Conservation (phyloP, 2,329 filamentous ascomycete species). For the Nemania diffusa region DNA sequence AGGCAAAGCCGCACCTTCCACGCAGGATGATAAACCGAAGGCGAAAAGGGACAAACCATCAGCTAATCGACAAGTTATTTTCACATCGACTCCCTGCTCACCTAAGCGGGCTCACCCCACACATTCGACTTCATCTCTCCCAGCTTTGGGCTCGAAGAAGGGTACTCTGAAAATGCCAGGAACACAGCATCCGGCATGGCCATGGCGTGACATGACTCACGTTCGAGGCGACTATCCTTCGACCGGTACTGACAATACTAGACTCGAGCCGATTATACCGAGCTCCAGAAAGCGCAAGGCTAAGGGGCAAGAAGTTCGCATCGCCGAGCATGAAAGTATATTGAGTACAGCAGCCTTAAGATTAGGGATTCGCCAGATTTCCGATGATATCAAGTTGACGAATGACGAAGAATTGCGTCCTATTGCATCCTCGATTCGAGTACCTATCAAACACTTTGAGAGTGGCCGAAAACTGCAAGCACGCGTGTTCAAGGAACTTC, state of each 20-base stretch:
- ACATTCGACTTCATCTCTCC: conserved; percentile 49
- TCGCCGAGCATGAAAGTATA: conserved; percentile 57
- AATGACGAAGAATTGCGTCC: conserved; percentile 56
- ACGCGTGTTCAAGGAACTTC: conserved; percentile 60
- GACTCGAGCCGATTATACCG: background rate
- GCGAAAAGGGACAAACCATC: conserved; percentile 43
- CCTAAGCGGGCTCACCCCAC: conserved; percentile 55
- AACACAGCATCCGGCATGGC: conserved; percentile 76
- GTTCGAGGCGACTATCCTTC: conserved; percentile 60
- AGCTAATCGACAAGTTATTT: conserved; percentile 54
- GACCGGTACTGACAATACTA: background rate
- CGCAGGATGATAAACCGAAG: conserved; percentile 39
- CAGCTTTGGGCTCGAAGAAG: conserved; percentile 58
- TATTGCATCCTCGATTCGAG: conserved; percentile 60
- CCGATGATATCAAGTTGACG: conserved; percentile 49
- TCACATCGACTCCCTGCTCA: conserved; percentile 65
- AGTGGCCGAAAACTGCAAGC: conserved; percentile 65
- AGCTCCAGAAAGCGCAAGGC: conserved; percentile 55
- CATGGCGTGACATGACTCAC: conserved; percentile 71
- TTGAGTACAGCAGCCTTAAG: conserved; percentile 51
- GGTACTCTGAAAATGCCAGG: conserved; percentile 70
- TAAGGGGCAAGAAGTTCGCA: conserved; percentile 59
- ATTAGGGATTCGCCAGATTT: conserved; percentile 53
- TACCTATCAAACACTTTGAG: conserved; percentile 67
- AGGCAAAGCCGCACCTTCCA: conserved; percentile 44